These are phyloP conservation scores for Xylaria sp. DNA, from an alignment of 2,329 filamentous ascomycete species.

Conservation along the genomic window DNA sequence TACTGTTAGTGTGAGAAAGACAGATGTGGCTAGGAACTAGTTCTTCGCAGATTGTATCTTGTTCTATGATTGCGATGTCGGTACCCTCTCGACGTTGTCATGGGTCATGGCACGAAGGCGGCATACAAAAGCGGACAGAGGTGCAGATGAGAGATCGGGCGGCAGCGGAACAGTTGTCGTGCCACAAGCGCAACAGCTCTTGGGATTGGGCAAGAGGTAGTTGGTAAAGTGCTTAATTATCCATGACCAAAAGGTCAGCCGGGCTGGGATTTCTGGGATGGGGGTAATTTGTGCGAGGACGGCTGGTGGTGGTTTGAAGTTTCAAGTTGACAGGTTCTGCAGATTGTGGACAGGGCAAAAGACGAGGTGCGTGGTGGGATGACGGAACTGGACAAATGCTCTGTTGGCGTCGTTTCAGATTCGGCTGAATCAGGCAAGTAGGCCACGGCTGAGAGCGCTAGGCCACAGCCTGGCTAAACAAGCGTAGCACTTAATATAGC, in stretches of 20 bases:
- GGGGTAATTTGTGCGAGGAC: slow-evolving; percentile 1
- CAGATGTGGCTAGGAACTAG: too few relatives aligned
- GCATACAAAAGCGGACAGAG: too few relatives aligned
- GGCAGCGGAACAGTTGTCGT: too few relatives aligned
- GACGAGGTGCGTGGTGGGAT: slow-evolving; percentile 1
- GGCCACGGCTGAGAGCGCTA: slow-evolving; percentile 16
- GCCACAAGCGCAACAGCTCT: too few relatives aligned
- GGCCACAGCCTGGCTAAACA: not conserved
- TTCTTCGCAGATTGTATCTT: not conserved
- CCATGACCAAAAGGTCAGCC: not conserved
- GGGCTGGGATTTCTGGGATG: not conserved
- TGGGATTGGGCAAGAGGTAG: too few relatives aligned
- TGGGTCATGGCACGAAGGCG: too few relatives aligned
- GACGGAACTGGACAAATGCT: slow-evolving; percentile 24
- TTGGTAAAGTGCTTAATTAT: not conserved
- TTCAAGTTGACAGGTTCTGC: too few relatives aligned
- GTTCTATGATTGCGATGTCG: not conserved
- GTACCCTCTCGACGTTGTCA: not conserved
- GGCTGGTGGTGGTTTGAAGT: not conserved
- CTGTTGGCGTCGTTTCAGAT: slow-evolving; percentile 29
- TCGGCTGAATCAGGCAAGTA: slow-evolving; percentile 22
- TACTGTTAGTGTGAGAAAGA: too few relatives aligned
- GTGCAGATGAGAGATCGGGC: too few relatives aligned
- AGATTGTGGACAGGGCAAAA: not conserved
- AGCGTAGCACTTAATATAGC: not conserved